Evolutionary conservation across 23 red algal genomes (phyloP).

Genomic region (Cyanidioschyzon merolae): DNA sequence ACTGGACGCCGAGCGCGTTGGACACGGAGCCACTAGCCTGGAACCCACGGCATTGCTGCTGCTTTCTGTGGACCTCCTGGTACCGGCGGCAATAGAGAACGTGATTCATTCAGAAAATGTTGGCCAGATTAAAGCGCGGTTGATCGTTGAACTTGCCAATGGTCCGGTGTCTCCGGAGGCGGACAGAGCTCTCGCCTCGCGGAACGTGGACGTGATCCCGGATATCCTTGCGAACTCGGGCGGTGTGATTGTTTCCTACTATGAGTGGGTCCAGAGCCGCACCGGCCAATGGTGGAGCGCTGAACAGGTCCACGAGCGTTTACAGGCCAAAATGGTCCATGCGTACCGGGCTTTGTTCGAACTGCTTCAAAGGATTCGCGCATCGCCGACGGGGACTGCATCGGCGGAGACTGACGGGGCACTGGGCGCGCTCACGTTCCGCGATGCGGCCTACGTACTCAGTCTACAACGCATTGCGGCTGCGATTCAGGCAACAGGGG

Average conservation of each 20-base stretch:
- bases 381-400: background rate
- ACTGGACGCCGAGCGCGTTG: background rate
- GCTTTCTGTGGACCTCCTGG: conserved; percentile 59
- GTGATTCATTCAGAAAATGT: conserved; percentile 58
- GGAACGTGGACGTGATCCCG: background rate
- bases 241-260: conserved; percentile 29
- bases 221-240: conserved; percentile 61
- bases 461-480: background rate
- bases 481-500: conserved; percentile 7
- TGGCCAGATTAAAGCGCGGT: conserved; percentile 39
- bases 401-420: background rate
- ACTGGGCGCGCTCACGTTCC: background rate
- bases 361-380: background rate
- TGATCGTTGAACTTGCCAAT: conserved; percentile 86
- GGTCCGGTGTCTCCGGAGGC: conserved; percentile 71
- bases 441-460: conserved; percentile 8
- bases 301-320: conserved; percentile 7
- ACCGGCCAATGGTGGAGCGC: conserved; percentile 5
- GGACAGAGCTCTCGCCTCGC: conserved; percentile 19
- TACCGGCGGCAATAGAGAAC: conserved; percentile 84
- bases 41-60: conserved; percentile 10
- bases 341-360: background rate
- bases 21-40: background rate
- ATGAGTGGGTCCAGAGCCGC: background rate
- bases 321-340: background rate